Percentiles rank a stretch among this genome's conserved stretches.
These are phyloP conservation scores for Daldinia bambusicola DNA, from an alignment of 495 filamentous ascomycete species.

Conservation along the genomic window DNA sequence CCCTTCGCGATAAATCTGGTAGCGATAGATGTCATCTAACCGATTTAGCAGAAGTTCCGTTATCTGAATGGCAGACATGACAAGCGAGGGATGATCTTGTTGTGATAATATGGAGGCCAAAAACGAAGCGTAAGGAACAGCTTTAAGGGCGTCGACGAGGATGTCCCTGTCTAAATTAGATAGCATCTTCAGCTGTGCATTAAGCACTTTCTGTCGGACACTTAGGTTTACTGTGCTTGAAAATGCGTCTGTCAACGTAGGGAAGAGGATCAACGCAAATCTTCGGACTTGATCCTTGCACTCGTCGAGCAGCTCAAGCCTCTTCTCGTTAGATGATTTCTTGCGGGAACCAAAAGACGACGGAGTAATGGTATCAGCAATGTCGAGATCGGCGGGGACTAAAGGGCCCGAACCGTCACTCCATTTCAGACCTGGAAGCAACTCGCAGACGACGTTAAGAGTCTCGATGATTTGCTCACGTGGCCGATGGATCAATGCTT, in stretches of 20 bases:
- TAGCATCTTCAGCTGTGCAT: slow-evolving; percentile 96
- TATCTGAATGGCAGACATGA: slow-evolving; percentile 86
- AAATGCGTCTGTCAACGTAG: slow-evolving; percentile 95
- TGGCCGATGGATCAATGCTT: slow-evolving; percentile 95
- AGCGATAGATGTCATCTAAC: slow-evolving; percentile 85
- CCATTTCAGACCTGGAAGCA: slow-evolving; percentile 76
- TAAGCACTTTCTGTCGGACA: slow-evolving; percentile 96
- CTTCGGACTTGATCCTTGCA: slow-evolving; percentile 89
- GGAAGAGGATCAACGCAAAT: slow-evolving; percentile 94
- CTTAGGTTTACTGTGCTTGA: slow-evolving; percentile 98
- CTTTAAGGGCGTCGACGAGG: slow-evolving; percentile 85
- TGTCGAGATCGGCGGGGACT: slow-evolving; percentile 37
- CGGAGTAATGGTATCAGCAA: slow-evolving; percentile 50
- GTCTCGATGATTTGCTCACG: slow-evolving; percentile 97
- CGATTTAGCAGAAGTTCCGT: slow-evolving; percentile 87
- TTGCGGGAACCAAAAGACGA: slow-evolving; percentile 55
- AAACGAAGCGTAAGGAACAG: slow-evolving; percentile 97
- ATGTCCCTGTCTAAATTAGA: slow-evolving; percentile 89
- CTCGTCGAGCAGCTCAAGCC: slow-evolving; percentile 76
- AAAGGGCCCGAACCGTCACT: slow-evolving; percentile 54
- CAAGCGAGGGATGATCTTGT: slow-evolving; percentile 88
- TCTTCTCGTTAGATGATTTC: slow-evolving; percentile 77
- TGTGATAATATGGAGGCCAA: slow-evolving; percentile 95
- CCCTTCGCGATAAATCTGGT: slow-evolving; percentile 97
- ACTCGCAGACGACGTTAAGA: slow-evolving; percentile 96